A percentile compares a stretch with the other conserved stretches of the same genome.
phyloP scores from a whole-genome alignment of 1,284 basidiomycete species.

The Cutaneotrichosporon curvatum region DNA sequence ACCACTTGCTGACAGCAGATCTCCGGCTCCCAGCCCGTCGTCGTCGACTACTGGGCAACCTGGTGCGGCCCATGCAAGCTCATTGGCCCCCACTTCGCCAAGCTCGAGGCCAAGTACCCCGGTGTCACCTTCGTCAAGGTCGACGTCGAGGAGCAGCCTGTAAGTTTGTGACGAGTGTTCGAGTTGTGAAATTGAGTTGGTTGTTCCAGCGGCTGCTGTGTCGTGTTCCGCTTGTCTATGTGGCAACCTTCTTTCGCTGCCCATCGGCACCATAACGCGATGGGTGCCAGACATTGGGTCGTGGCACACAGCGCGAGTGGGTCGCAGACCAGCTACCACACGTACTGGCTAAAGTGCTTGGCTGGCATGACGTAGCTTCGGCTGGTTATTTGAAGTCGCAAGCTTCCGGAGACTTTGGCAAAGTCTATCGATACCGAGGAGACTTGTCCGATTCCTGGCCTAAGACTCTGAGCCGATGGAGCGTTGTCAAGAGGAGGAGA shows the following conservation, averaged over 20 bases:
- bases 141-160: conserved; percentile 58
- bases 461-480: no score
- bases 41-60: conserved; percentile 66
- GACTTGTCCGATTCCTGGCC: no score
- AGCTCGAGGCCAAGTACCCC: conserved; percentile 51
- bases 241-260: neutral
- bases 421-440: no score
- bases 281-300: neutral
- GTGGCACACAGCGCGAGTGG: neutral
- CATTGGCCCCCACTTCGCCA: conserved; percentile 72
- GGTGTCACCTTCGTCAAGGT: conserved; percentile 72
- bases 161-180: no score
- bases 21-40: conserved; percentile 53
- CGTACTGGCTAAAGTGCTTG: no score
- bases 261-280: neutral
- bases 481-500: no score
- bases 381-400: no score
- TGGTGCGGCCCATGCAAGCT: conserved; percentile 63
- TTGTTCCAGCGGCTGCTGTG: no score
- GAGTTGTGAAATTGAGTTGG: neutral
- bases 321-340: no score
- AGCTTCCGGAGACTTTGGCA: no score
- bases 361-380: no score
- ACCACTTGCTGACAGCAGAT: conserved; percentile 50
- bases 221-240: neutral